Percentiles rank a stretch among this genome's conserved stretches.
These are phyloP conservation scores for Fraxinus quadrangulata DNA, from an alignment of 257 asterid genomes.

Conservation along the genomic window DNA sequence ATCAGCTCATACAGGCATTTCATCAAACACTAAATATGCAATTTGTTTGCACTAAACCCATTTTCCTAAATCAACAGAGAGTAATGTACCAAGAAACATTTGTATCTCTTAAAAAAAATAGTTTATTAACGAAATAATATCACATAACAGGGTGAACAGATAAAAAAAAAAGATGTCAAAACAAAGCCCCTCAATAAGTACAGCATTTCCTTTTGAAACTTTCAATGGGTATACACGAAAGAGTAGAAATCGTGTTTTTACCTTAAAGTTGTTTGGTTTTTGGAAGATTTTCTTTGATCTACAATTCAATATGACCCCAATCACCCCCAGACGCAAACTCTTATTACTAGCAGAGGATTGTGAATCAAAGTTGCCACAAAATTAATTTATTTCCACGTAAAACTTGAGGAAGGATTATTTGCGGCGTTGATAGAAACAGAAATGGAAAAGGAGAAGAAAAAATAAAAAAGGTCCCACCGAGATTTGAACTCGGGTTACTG, in stretches of 20 bases:
- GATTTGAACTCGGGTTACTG: constrained; percentile 89
- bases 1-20: not conserved
- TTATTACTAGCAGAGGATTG: not conserved
- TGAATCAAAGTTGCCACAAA: too few species aligned
- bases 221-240: not conserved
- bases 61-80: not conserved
- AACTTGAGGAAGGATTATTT: not conserved
- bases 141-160: not conserved
- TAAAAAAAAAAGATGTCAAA: not conserved
- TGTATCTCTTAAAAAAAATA: not conserved
- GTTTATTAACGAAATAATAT: not conserved
- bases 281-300: too few species aligned
- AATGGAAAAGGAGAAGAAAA: not conserved
- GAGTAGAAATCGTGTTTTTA: not conserved
- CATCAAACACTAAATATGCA: not conserved
- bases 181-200: not conserved
- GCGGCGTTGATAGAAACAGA: not conserved
- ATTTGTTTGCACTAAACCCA: not conserved
- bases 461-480: constrained; percentile 73
- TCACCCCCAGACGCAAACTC: not conserved
- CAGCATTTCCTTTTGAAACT: not conserved
- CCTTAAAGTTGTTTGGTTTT: not conserved
- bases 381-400: too few species aligned
- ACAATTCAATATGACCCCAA: too few species aligned
- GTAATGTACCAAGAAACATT: not conserved